A percentile compares a stretch with the other conserved stretches of the same genome.
phyloP scores from a whole-genome alignment of 805 yeast species.

The Wickerhamiella musiphila region DNA sequence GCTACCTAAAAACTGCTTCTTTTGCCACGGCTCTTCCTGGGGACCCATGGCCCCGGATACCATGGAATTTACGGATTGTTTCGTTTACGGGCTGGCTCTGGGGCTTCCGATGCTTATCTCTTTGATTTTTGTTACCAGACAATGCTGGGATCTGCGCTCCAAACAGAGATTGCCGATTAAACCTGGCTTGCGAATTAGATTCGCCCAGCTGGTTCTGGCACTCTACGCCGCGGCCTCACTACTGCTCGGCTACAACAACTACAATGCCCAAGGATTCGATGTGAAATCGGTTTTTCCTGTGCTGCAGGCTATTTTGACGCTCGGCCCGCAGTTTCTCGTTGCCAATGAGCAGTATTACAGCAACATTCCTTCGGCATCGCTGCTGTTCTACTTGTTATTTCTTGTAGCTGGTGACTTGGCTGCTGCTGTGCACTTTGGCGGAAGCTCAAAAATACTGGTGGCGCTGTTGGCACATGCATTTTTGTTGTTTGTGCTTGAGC shows the following conservation, averaged over 20 bases:
- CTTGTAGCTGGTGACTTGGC: conserved; percentile 31
- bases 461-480: conserved; percentile 23
- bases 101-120: conserved; percentile 18
- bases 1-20: no score
- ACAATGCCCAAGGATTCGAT: conserved; percentile 18
- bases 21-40: no score
- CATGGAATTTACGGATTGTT: conserved; percentile 23
- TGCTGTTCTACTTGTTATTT: conserved; percentile 64
- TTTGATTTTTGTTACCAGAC: conserved; percentile 17
- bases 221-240: no score
- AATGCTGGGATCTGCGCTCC: conserved; percentile 13
- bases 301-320: conserved; percentile 26
- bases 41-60: conserved; percentile 4
- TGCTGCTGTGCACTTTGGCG: conserved; percentile 20
- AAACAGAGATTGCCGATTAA: no score
- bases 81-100: conserved; percentile 22
- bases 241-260: no score
- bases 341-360: conserved; percentile 60
- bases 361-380: conserved; percentile 44
- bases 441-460: conserved; percentile 13
- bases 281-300: conserved; percentile 24
- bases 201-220: conserved; percentile 11
- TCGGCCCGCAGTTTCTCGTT: conserved; percentile 38
- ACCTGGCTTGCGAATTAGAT: conserved; percentile 13
- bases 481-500: conserved; percentile 31